Conservation (phyloP, 2,329 filamentous ascomycete genomes). For the Pseudogymnoascus sp. region DNA sequence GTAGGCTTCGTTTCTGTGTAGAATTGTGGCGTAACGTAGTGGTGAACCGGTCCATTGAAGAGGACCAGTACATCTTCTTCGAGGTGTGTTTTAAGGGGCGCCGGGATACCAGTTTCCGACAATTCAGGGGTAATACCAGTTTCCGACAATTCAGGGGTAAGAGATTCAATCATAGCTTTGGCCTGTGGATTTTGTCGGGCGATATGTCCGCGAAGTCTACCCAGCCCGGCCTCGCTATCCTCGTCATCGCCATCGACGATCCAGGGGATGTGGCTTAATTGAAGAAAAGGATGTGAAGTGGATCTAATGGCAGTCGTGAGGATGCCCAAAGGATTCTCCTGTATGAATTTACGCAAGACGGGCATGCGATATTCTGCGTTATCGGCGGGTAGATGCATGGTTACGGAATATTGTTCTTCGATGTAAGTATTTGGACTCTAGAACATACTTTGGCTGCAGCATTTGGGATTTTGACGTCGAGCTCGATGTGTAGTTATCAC, state of each 20-base stretch:
- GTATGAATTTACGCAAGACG: slow-evolving; percentile 47
- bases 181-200: slow-evolving; percentile 54
- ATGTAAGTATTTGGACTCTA: too few relatives aligned
- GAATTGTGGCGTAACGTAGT: slow-evolving; percentile 62
- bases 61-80: slow-evolving; percentile 50
- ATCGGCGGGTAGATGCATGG: slow-evolving; percentile 49
- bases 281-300: slow-evolving; percentile 39
- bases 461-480: too few relatives aligned
- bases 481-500: background rate
- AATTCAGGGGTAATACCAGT: slow-evolving; percentile 16
- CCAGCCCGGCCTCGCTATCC: slow-evolving; percentile 18
- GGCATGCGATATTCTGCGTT: slow-evolving; percentile 44
- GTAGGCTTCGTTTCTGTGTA: slow-evolving; percentile 56
- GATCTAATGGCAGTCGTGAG: slow-evolving; percentile 53
- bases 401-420: too few relatives aligned
- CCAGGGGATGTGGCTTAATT: slow-evolving; percentile 53
- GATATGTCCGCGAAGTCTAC: slow-evolving; percentile 50
- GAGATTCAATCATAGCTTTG: slow-evolving; percentile 48
- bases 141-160: slow-evolving; percentile 16
- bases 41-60: slow-evolving; percentile 49
- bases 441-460: too few relatives aligned
- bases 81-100: slow-evolving; percentile 16
- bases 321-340: slow-evolving; percentile 51
- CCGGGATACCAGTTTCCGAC: too few relatives aligned
- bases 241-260: slow-evolving; percentile 42